Base-by-base conservation (phyloP, 306 rosid genomes). In the Biancaea sappan region DNA sequence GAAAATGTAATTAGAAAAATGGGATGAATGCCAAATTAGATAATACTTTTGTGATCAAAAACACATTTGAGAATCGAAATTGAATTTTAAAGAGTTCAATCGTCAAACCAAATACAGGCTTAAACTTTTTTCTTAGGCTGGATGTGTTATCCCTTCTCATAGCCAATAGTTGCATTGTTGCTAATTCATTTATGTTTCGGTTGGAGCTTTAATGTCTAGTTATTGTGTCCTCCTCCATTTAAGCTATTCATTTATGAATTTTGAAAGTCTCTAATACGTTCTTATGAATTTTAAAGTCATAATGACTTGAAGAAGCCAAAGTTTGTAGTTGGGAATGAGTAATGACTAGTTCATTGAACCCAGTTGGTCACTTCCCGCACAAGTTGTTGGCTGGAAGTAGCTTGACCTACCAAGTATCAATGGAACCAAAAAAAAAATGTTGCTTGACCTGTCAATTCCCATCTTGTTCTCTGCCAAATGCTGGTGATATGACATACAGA, bases 171-270 rank as follows among this genome's bases (percentile, higher is more conserved):
- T 5, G 12, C n/a, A 26, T 9, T 29, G 40, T 29, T 28, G 22
- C 64, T n/a, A 29, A 29, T 15, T 59, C 43, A 2, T 59, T 1
- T 31, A 38, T 71, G 46, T 48, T 19, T 50, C 16, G 44, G 69
- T 44, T 18, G 22, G 40, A 57, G 43, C 24, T 56, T 76, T 32
- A 32, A 60, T 72, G 51, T 2, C 37, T 19, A 15, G 38, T 68
- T 79, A 35, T 43, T 73, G 38, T 41, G 34, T 71, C 7, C 21
- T 38, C 35, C 51, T 47, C 41, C 61, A 18, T 52, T 61, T 35
- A 72, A 71, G 66, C 52, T 2, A 64, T 56, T 62, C 78, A 75
- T 70, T n/a, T n/a, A n/a, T n/a, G n/a, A n/a, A n/a, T n/a, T n/a
- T n/a, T n/a, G n/a, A n/a, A n/a, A n/a, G n/a, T n/a, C n/a, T n/a